Evolutionary conservation across 805 yeast genomes (phyloP), one percentile per base, ranked within the genome.

Genomic region (Hanseniaspora hatyaiensis): DNA sequence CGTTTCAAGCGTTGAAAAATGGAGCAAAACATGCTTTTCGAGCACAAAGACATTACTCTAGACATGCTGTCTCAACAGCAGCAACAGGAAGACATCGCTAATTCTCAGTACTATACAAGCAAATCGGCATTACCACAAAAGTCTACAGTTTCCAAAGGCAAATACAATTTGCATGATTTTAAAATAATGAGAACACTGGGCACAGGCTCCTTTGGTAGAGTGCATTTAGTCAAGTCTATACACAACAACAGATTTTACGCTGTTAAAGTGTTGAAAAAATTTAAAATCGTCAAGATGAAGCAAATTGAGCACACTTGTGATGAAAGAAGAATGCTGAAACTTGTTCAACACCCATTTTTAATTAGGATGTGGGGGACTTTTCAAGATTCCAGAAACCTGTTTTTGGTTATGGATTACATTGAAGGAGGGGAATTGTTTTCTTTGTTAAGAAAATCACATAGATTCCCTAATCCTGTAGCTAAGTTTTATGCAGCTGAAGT

Each of bases 301-400:
- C 96, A 88, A 66, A 85, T 88, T 42, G 96, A 88, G 60, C 96
- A 88, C 65, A 88, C 96, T 15, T 88, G 87, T 62, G 96, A 88
- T 63, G 96, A 88, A 67, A 74, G 96, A 42, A 73, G 88, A 52
- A 87, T 88, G 81, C 71, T 88, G 52, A 80, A 83, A 53, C 66
- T 84, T 40, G 94, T 86, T 8, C 82, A 82, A 55, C 95, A 87
- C 59, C 96, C 96, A 13, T 88, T 88, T 59, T 72, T 88, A 48
- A 82, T 86, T 51, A 74, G 95, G 57, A 80, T 88, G 82, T 88
- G 96, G 96, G 96, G 96, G 19, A 88, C 96, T 0, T 88, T 82
- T 65, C 96, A 88, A 65, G 96, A 88, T 66, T 69, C 83, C 38
- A 73, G 72, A 54, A 81, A 82, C 53, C 70, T 88, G 49, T 88